phyloP scores from a whole-genome alignment of 805 yeast species.

The Candida awuae region DNA sequence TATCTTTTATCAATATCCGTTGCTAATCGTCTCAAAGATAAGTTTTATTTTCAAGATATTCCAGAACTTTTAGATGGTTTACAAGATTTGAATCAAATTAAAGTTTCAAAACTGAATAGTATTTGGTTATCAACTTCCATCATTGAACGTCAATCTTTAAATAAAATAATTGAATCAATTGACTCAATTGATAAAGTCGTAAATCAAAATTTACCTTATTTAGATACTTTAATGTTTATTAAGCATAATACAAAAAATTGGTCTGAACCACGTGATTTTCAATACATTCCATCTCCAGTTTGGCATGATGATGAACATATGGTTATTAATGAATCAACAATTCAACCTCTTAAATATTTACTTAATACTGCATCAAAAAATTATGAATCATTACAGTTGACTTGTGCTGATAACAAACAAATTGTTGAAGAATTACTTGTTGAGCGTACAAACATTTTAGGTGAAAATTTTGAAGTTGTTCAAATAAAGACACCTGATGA shows the following conservation, averaged over 20 bases:
- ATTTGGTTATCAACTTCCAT: constrained; percentile 54
- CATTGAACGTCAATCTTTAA: constrained; percentile 45
- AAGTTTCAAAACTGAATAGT: constrained; percentile 63
- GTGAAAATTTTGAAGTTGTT: constrained; percentile 29
- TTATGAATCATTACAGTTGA: constrained; percentile 34
- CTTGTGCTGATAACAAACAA: constrained; percentile 43
- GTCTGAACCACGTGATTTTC: constrained; percentile 82
- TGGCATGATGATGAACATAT: constrained; percentile 95
- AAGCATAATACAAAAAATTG: constrained; percentile 74
- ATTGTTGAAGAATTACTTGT: constrained; percentile 35
- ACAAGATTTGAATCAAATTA: constrained; percentile 76
- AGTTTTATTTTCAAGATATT: constrained; percentile 83
- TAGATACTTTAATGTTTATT: constrained; percentile 85
- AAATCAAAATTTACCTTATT: constrained; percentile 57
- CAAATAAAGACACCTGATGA: constrained; percentile 34
- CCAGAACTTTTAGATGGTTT: constrained; percentile 82
- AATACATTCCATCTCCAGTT: constrained; percentile 78
- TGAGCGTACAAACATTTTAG: constrained; percentile 29
- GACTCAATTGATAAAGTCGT: constrained; percentile 48
- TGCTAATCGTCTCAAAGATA: constrained; percentile 88
- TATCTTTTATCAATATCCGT: constrained; percentile 74
- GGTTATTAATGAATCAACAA: constrained; percentile 48
- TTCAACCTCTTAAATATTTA: constrained; percentile 45
- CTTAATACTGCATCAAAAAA: constrained; percentile 35
- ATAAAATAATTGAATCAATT: constrained; percentile 38